phyloP scores from a whole-genome alignment of 352 stramenopile genomes.

The Phytophthora cryptogea region DNA sequence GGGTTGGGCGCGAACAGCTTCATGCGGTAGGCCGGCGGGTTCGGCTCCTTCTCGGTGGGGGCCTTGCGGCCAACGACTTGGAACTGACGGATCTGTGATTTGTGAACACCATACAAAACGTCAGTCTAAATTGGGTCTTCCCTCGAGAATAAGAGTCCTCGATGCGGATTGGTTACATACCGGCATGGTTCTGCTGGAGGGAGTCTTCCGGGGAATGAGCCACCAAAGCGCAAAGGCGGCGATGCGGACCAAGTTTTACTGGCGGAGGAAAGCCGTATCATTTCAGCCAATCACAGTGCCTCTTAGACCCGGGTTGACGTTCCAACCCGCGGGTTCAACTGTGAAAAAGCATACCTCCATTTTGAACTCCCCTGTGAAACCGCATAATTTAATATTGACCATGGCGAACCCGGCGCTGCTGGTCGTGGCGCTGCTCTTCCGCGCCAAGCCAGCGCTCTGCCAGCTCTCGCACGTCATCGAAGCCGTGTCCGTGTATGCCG shows the following conservation, averaged over 20 bases:
- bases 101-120: constrained; percentile 9
- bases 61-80: constrained; percentile 99
- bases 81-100: constrained; percentile 96
- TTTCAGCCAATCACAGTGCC: constrained; percentile 23
- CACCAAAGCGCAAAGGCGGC: not conserved
- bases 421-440: not conserved
- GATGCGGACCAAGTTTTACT: constrained; percentile 25
- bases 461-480: not conserved
- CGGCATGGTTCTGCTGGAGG: constrained; percentile 42
- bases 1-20: constrained; percentile 96
- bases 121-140: not conserved
- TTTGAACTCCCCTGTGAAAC: not conserved
- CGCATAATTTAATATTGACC: not conserved
- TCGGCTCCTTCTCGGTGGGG: constrained; percentile 97
- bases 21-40: constrained; percentile 99
- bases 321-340: constrained; percentile 1
- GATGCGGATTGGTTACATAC: constrained; percentile 13
- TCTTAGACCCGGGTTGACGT: not conserved
- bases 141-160: no score
- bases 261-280: constrained; percentile 15
- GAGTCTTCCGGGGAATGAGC: constrained; percentile 47
- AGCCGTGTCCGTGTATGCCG: not conserved
- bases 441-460: not conserved
- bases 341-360: not conserved
- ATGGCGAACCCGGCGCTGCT: not conserved